Base-by-base conservation (phyloP, 2,329 filamentous ascomycete genomes). In the Penicillium sclerotiorum region DNA sequence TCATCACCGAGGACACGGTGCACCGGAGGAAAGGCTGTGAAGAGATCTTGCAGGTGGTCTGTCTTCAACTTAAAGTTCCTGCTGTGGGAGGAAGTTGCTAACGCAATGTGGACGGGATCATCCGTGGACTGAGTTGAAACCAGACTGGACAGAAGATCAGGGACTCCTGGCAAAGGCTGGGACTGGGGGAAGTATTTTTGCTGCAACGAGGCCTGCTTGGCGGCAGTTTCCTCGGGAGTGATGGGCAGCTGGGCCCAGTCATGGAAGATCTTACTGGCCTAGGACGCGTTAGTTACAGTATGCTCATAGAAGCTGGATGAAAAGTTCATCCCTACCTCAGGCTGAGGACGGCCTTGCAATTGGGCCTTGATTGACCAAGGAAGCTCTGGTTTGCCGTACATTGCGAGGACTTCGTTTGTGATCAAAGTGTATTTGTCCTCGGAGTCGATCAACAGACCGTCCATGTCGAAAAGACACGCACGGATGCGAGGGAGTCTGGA, bases 401-500 rank as follows among this genome's bases (percentile, higher is more conserved):
- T 85, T 49, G 80, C 78, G 32, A 99, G 85, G 30, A 97, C 82
- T 20, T 84, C 78, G 74, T 99, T 96, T 53, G 91, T 88, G 72
- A 89, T 88, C 21, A 82, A 69, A 0, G 90, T 94, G 78, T 97
- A 97, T 50, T 84, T 77, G 66, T 97, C 94, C 77, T 97, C 94
- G 27, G 89, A 91, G 73, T 97, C 86, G 67, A 99, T 88, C 17
- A 99, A 83, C 28, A 99, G 86, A 53, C 94, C 94, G 73, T 99
- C 94, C 92, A 97, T 96, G 78, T 99, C 94, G 71, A 99, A 97
- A 58, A 99, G 86, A 73, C 92, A 96, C 60, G 93, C 94, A 61
- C 91, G 83, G 51, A 97, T 80, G 39, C 87, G 85, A 17, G 89
- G 88, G 71, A 91, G 86, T 67, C 87, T 90, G 64, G 22, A 2